Evolutionary conservation across 148 eudicot genomes (phyloP), one percentile per base, ranked within the genome.

Genomic region (Talinum fruticosum): DNA sequence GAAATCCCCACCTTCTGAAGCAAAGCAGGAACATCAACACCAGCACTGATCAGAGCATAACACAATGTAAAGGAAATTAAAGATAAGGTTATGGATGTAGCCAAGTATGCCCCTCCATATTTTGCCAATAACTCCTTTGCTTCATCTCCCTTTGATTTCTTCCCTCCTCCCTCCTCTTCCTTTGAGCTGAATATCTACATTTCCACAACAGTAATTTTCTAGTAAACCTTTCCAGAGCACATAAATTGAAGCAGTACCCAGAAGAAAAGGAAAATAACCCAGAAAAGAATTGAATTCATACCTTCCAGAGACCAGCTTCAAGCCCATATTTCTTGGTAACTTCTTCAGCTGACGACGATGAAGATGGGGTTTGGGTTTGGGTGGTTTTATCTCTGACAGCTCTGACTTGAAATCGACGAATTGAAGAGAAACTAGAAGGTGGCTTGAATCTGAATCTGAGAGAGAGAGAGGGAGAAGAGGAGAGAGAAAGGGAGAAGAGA

Each of bases 41-140:
- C 99, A 62, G 89, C 87, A 51, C 76, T 90, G 66, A 95, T 88
- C 8, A 95, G 94, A 54, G 86, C 85, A 77, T 95, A 95, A 69
- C 97, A 95, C 8, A 91, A 85, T 0, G 90, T 76, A 76, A 93
- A 91, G 14, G 99, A 96, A 79, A 96, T 93, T 81, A 91, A 83
- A 64, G 99, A 96, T 51, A 93, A 90, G 12, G 99, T 96, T 44
- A 93, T 91, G 44, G 99, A 96, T 34, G 99, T 96, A 69, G 88
- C 94, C 78, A 91, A 86, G 79, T 96, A 91, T 14, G 97, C 97
- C 81, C 97, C 97, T 14, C 99, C 99, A 77, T 96, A 96, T 85
- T 93, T 93, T 16, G 94, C 80, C 49, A 96, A 76, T 54, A 96
- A 87, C 82, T 96, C 97, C 74, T 96, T 96, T 18, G 97, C 99